phyloP scores from a whole-genome alignment of 192 early-diverging fungal genomes.

The Helicostylum pulchrum region DNA sequence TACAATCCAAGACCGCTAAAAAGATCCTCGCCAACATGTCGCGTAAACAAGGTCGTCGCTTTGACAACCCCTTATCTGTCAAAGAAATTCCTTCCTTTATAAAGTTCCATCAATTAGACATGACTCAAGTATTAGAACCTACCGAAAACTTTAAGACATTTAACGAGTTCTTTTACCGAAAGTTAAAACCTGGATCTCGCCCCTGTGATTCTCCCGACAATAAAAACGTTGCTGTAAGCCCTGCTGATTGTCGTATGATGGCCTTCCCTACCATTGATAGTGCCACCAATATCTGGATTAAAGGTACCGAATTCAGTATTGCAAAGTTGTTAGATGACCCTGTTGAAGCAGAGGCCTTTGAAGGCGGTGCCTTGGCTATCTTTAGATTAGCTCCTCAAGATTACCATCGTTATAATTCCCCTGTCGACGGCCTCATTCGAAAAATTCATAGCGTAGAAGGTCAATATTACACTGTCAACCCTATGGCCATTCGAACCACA shows the following conservation, averaged over 20 bases:
- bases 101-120: conserved; percentile 63
- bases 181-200: conserved; percentile 65
- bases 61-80: conserved; percentile 57
- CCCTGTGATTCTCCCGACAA: conserved; percentile 41
- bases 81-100: conserved; percentile 72
- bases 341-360: conserved; percentile 45
- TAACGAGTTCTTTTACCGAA: conserved; percentile 86
- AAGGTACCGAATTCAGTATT: conserved; percentile 69
- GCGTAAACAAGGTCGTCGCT: conserved; percentile 68
- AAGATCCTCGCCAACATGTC: conserved; percentile 49
- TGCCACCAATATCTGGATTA: conserved; percentile 78
- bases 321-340: conserved; percentile 54
- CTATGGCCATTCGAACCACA: conserved; percentile 71
- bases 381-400: conserved; percentile 83
- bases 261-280: conserved; percentile 62
- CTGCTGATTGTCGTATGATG: conserved; percentile 74
- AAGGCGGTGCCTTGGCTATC: conserved; percentile 63
- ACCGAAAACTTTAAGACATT: conserved; percentile 67
- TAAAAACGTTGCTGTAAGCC: conserved; percentile 57
- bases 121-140: conserved; percentile 67
- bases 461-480: conserved; percentile 80
- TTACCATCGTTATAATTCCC: conserved; percentile 77
- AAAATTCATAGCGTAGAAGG: conserved; percentile 54
- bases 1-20: conserved; percentile 42
- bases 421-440: conserved; percentile 63